Conservation (phyloP, 495 filamentous ascomycete species). For the Hypoxylon cercidicola region DNA sequence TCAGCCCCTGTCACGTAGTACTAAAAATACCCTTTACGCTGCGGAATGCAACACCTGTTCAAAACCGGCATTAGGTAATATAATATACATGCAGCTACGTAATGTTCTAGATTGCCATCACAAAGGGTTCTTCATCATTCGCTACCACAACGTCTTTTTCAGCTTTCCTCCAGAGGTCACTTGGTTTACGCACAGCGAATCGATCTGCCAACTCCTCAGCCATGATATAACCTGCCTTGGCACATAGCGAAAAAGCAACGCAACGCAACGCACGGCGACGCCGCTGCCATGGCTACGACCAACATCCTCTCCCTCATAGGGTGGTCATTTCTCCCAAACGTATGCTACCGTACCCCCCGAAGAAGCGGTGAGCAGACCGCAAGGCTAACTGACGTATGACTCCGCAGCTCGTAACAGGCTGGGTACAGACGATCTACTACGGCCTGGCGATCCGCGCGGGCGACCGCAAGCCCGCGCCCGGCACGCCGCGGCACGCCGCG, state of each 20-base stretch:
- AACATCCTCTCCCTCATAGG: slow-evolving; percentile 77
- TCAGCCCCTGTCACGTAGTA: slow-evolving; percentile 4
- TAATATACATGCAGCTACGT: not conserved
- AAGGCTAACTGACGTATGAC: no score
- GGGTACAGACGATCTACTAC: slow-evolving; percentile 85
- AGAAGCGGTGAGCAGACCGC: no score
- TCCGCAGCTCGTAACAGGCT: slow-evolving; percentile 78
- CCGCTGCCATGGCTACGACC: slow-evolving; percentile 41
- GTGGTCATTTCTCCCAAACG: slow-evolving; percentile 83
- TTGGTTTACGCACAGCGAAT: not conserved
- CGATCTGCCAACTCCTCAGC: slow-evolving; percentile 7
- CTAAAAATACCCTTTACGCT: slow-evolving; percentile 10
- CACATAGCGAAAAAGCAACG: not conserved
- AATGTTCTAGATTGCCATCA: slow-evolving; percentile 7
- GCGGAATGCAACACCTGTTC: slow-evolving; percentile 24
- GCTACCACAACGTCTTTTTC: not conserved
- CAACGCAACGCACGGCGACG: slow-evolving; percentile 1
- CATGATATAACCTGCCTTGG: slow-evolving; percentile 38
- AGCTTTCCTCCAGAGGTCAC: not conserved
- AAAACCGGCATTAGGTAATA: slow-evolving; percentile 10
- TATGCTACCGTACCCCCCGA: slow-evolving; percentile 50
- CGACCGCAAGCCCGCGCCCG: slow-evolving; percentile 80
- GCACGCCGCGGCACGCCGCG: slow-evolving; percentile 70
- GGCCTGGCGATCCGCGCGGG: slow-evolving; percentile 90
- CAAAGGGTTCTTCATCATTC: not conserved